Evolutionary conservation across 2,329 filamentous ascomycete species (phyloP), one percentile per base, ranked within the genome.

Genomic region (Botrytis fragariae): DNA sequence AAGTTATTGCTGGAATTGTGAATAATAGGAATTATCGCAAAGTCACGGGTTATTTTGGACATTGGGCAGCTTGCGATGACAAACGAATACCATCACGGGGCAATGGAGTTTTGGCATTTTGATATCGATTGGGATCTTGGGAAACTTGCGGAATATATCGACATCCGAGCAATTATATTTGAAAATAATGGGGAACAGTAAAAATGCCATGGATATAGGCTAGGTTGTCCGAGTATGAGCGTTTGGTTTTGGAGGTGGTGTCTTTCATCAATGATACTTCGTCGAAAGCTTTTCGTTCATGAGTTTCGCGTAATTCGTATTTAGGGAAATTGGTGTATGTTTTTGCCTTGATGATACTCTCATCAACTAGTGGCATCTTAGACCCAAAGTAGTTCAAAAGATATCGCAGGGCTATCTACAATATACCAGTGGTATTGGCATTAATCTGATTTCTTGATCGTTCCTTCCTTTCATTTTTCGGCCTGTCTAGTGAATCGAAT

Each of bases 351-450:
- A 22, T 25, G 48, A 42, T 22, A 12, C 16, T 18, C n/a, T 57
- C 51, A 20, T 35, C 16, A 16, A 42, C 12, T 8, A 7, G 25
- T 42, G 35, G 9, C 18, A 16, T 9, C 39, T 57, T 6, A 37
- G 35, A 42, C 25, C 29, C 18, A 4, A 1, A 37, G 35, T 22
- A 18, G 18, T 42, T 2, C 16, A 42, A 32, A 3, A 54, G 0
- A 22, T 9, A 20, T 54, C n/a, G 44, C 37, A 18, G 6, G 6
- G 20, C 4, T 37, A 54, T 39, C 54, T 5, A 35, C 25, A 16
- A 63, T 25, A 42, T 64, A 32, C 35, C 45, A 54, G 69, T 72
- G 51, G 60, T 64, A 20, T 37, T 72, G 35, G 37, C 12, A 32
- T 3, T 69, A 10, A 10, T 25, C 18, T 57, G 9, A 48, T 57